Evolutionary conservation across 352 stramenopile species (phyloP).

Genomic region (Globisporangium cylindrosporum): DNA sequence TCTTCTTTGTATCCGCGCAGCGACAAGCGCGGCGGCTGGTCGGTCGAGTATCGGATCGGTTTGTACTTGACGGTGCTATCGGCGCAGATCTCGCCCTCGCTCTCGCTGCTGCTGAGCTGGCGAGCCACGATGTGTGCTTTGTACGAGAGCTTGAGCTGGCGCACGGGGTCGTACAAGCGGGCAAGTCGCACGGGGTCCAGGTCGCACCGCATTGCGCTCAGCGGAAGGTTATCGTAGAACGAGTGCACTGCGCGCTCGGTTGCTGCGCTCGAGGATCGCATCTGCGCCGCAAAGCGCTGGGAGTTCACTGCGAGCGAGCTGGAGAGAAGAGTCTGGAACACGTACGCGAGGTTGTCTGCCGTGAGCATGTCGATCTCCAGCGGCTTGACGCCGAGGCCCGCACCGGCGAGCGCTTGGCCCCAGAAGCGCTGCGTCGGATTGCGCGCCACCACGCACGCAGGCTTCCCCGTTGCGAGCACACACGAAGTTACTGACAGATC

Average conservation of each 20-base stretch:
- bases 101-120: slow-evolving; percentile 27
- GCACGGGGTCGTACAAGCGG: slow-evolving; percentile 55
- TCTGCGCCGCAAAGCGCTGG: slow-evolving; percentile 22
- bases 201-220: slow-evolving; percentile 69
- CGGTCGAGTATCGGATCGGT: slow-evolving; percentile 62
- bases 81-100: slow-evolving; percentile 7
- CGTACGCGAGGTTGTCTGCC: slow-evolving; percentile 34
- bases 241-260: slow-evolving; percentile 51
- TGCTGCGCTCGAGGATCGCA: slow-evolving; percentile 33
- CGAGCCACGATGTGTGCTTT: slow-evolving; percentile 58
- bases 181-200: slow-evolving; percentile 59
- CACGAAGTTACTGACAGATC: slow-evolving; percentile 51
- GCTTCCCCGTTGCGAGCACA: slow-evolving; percentile 41
- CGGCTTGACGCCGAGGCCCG: slow-evolving; percentile 29
- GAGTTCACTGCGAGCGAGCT: slow-evolving; percentile 30
- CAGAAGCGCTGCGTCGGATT: slow-evolving; percentile 46
- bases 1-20: slow-evolving; percentile 32
- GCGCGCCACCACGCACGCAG: slow-evolving; percentile 45
- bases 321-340: slow-evolving; percentile 37
- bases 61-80: slow-evolving; percentile 60
- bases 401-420: slow-evolving; percentile 43
- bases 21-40: slow-evolving; percentile 45
- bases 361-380: slow-evolving; percentile 43
- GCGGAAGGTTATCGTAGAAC: slow-evolving; percentile 67
- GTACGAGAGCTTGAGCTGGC: slow-evolving; percentile 78